Base-by-base conservation (phyloP, 2,329 filamentous ascomycete species). In the Chaetomiaceae sp. region DNA sequence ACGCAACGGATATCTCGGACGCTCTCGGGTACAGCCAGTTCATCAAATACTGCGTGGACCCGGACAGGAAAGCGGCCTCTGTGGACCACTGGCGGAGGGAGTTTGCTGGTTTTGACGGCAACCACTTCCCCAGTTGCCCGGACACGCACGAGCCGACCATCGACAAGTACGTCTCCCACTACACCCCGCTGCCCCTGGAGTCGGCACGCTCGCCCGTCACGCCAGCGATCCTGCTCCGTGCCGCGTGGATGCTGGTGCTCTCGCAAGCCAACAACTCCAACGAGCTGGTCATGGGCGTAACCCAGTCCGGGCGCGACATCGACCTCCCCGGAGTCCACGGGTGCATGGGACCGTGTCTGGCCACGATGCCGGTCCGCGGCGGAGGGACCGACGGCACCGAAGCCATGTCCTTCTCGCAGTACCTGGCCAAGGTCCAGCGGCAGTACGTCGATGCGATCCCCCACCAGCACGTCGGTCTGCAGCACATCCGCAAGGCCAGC, bases 401-500 rank as follows among this genome's bases (percentile, higher is more conserved):
- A n/a, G 2, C 27, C 29, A 15, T 36, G 15, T 46, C 43, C 29
- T 34, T 22, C 31, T 20, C 29, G 43, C 29, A 46, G 9, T 46
- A 34, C 31, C 31, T 46, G 4, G 43, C 19, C 11, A 46, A 34
- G 31, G 29, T 46, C 15, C 43, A 46, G 19, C 43, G 31, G 43
- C 43, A 46, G 25, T 46, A 46, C n/a, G 31, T 46, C 43, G 31
- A 46, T 17, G 29, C 43, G 19, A 46, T 46, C 29, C 43, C 43
- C 17, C 43, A 46, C 17, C 43, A 46, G 31, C 43, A 46, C 6
- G 17, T 46, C 20, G 43, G 43, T 11, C 25, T 46, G 9, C 43
- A 46, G 43, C 29, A 46, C 14, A 46, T 46, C 9, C 43, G 43
- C 43, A 46, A 46, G 31, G 43, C 43, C 31, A 46, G 43, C 31